phyloP scores from a whole-genome alignment of 495 filamentous ascomycete genomes.

The Neurospora sp. region DNA sequence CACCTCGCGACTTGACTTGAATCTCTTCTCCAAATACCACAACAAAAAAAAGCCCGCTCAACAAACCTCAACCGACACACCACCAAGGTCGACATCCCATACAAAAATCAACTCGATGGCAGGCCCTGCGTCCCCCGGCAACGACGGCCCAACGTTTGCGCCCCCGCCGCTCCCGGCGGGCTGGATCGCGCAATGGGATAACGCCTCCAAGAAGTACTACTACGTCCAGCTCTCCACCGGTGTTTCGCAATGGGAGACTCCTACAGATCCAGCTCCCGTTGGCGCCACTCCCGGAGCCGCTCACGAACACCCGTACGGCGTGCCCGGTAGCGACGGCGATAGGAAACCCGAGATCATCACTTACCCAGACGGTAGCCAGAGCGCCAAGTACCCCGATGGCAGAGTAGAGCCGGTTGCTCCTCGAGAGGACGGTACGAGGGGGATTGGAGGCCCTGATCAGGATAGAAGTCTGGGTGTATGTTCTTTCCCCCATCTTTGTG shows the following conservation, averaged over 20 bases:
- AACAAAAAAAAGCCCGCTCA: not conserved
- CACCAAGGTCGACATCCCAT: not conserved
- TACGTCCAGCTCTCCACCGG: conserved; percentile 70
- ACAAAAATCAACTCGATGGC: conserved; percentile 26
- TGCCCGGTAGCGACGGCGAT: conserved; percentile 22
- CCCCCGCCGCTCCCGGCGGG: conserved; percentile 62
- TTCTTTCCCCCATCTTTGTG: not conserved
- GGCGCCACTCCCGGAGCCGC: conserved; percentile 38
- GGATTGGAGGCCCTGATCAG: conserved; percentile 20
- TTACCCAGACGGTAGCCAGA: conserved; percentile 43
- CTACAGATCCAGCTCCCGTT: conserved; percentile 51
- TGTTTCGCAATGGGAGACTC: conserved; percentile 68
- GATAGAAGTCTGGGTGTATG: conserved; percentile 40
- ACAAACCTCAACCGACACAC: too few relatives aligned
- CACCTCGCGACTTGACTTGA: not conserved
- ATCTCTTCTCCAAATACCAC: not conserved
- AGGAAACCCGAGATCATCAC: conserved; percentile 36
- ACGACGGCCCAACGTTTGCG: conserved; percentile 59
- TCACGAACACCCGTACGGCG: conserved; percentile 43
- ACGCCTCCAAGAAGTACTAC: conserved; percentile 62
- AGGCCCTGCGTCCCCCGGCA: conserved; percentile 47
- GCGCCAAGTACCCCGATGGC: conserved; percentile 39
- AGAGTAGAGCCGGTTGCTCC: conserved; percentile 36
- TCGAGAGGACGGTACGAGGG: conserved; percentile 26
- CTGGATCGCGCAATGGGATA: conserved; percentile 82